These are phyloP conservation scores for Vaccinium vitisidaea DNA, from an alignment of 148 eudicot genomes.

Conservation along the genomic window DNA sequence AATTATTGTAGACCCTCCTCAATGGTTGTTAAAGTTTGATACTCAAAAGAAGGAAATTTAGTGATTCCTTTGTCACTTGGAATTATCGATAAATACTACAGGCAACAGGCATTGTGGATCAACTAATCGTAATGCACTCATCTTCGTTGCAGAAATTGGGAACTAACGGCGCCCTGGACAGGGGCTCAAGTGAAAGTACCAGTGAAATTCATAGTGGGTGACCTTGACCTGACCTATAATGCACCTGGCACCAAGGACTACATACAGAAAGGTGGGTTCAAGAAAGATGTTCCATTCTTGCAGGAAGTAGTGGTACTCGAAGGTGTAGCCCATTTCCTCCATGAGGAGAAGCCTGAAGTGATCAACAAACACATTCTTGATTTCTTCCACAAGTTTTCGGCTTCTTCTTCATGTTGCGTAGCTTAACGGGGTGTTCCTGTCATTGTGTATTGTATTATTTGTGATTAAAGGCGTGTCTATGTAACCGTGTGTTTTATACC, in stretches of 20 bases:
- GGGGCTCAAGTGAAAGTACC: conserved; percentile 23
- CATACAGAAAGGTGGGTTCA: conserved; percentile 30
- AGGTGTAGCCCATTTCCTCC: conserved; percentile 34
- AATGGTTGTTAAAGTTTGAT: neutral
- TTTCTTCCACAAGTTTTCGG: conserved; percentile 26
- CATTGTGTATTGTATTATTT: neutral
- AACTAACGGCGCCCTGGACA: conserved; percentile 32
- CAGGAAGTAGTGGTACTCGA: conserved; percentile 24
- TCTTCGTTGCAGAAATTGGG: conserved; percentile 25
- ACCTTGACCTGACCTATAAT: conserved; percentile 27
- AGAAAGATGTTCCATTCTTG: conserved; percentile 28
- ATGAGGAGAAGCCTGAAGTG: conserved; percentile 37
- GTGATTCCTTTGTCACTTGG: neutral
- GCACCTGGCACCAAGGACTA: conserved; percentile 23
- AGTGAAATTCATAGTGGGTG: conserved; percentile 27
- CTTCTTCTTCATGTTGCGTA: conserved; percentile 13
- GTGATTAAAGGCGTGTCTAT: neutral
- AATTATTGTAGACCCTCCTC: neutral
- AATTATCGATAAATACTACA: neutral
- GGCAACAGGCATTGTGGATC: neutral
- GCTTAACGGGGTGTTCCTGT: neutral
- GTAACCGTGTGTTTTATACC: neutral
- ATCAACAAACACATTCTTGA: conserved; percentile 46
- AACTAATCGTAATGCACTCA: no score
- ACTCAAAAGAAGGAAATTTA: neutral